Evolutionary conservation across 495 filamentous ascomycete species (phyloP).

Genomic region (Corynascus novoguineensis): DNA sequence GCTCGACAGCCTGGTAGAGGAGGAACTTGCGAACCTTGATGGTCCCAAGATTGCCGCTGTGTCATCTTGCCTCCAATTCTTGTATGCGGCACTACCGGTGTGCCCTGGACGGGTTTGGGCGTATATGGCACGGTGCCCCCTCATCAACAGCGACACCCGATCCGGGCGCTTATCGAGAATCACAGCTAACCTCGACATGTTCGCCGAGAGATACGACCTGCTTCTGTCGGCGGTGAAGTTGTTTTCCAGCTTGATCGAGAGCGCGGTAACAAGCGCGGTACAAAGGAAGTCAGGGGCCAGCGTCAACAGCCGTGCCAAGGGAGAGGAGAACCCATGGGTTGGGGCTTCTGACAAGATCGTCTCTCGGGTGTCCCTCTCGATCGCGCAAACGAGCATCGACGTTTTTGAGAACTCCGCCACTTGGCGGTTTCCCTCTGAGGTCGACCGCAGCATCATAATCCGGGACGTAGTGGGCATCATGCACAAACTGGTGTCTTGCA

Average conservation of each 20-base stretch:
- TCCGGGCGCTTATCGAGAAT: slow-evolving; percentile 69
- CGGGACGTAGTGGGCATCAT: slow-evolving; percentile 59
- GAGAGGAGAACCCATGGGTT: slow-evolving; percentile 53
- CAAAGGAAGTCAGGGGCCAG: slow-evolving; percentile 58
- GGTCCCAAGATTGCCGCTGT: slow-evolving; percentile 56
- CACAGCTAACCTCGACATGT: slow-evolving; percentile 68
- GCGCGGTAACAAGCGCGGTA: slow-evolving; percentile 66
- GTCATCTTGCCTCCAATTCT: slow-evolving; percentile 71
- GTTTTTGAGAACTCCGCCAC: slow-evolving; percentile 73
- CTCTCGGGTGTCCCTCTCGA: slow-evolving; percentile 62
- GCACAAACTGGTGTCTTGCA: slow-evolving; percentile 61
- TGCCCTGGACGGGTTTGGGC: slow-evolving; percentile 82
- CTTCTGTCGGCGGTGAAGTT: slow-evolving; percentile 64
- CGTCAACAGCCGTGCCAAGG: slow-evolving; percentile 46
- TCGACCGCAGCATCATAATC: slow-evolving; percentile 55
- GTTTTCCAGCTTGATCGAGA: slow-evolving; percentile 69
- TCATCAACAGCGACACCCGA: slow-evolving; percentile 66
- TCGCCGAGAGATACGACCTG: slow-evolving; percentile 69
- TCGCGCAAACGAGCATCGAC: slow-evolving; percentile 67
- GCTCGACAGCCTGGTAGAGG: slow-evolving; percentile 69
- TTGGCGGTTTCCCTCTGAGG: slow-evolving; percentile 70
- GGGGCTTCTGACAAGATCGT: slow-evolving; percentile 74
- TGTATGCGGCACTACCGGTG: slow-evolving; percentile 62
- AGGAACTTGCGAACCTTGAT: slow-evolving; percentile 47
- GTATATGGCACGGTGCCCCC: slow-evolving; percentile 69